Evolutionary conservation across 345 rosid species (phyloP).

Genomic region (Corchorus olitorius): DNA sequence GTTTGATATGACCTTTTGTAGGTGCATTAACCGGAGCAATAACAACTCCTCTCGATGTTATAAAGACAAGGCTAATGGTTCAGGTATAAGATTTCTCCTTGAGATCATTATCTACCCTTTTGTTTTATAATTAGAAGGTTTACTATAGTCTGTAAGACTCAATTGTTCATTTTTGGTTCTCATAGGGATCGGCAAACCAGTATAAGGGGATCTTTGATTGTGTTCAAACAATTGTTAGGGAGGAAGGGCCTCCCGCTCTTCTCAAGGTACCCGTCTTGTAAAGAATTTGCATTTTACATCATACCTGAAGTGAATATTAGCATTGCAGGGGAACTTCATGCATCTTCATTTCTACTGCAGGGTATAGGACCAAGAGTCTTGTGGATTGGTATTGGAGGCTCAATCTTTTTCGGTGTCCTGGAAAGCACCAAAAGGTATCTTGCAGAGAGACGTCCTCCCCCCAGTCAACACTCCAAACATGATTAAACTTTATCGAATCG

Average conservation of each 20-base stretch:
- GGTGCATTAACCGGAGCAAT: conserved; percentile 97
- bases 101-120: neutral
- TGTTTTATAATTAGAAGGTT: neutral
- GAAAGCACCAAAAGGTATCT: conserved; percentile 81
- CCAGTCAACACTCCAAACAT: conserved; percentile 28
- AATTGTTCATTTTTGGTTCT: neutral
- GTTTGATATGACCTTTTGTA: conserved; percentile 23
- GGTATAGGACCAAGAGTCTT: conserved; percentile 86
- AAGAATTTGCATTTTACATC: neutral
- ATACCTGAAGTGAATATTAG: neutral
- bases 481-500: conserved; percentile 17
- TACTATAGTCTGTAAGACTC: neutral
- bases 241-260: conserved; percentile 90
- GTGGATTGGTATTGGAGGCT: conserved; percentile 95
- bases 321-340: neutral
- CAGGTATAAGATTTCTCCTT: conserved; percentile 53
- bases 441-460: conserved; percentile 52
- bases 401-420: conserved; percentile 84
- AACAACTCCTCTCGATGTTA: conserved; percentile 96
- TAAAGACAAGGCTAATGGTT: conserved; percentile 95
- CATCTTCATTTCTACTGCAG: conserved; percentile 36
- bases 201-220: conserved; percentile 85
- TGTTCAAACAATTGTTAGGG: conserved; percentile 76
- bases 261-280: conserved; percentile 55
- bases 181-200: conserved; percentile 78